phyloP scores from a whole-genome alignment of 768 basidiomycete genomes.

The Exidia glandulosa region DNA sequence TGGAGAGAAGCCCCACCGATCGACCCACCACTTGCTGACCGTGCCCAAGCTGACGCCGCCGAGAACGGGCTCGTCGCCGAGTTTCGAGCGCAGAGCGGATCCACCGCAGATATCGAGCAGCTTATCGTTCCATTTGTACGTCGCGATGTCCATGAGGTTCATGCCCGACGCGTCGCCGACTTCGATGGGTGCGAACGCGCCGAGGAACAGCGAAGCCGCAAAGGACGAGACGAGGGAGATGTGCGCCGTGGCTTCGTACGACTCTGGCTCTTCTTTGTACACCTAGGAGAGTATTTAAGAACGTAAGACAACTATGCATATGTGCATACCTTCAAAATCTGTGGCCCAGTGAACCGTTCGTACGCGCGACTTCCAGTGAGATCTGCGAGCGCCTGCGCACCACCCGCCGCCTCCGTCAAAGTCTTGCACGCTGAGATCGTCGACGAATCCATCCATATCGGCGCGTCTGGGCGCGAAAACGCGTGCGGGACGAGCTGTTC shows the following conservation, averaged over 20 bases:
- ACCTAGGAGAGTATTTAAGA: constrained; percentile 29
- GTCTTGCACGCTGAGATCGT: constrained; percentile 63
- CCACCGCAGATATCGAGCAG: constrained; percentile 63
- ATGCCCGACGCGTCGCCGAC: constrained; percentile 85
- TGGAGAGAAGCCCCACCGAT: constrained; percentile 63
- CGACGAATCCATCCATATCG: constrained; percentile 90
- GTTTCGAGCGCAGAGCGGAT: constrained; percentile 49
- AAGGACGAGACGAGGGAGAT: constrained; percentile 80
- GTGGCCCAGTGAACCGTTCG: constrained; percentile 79
- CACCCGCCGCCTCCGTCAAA: constrained; percentile 58
- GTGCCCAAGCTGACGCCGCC: constrained; percentile 59
- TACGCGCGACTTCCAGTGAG: constrained; percentile 76
- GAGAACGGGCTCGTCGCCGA: constrained; percentile 67
- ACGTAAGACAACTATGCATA: too few relatives aligned
- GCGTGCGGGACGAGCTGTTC: constrained; percentile 33
- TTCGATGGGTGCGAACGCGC: constrained; percentile 68
- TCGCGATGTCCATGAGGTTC: constrained; percentile 74
- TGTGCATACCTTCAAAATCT: constrained; percentile 57
- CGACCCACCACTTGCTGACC: constrained; percentile 58
- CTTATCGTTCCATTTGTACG: constrained; percentile 60
- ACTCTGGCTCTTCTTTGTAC: constrained; percentile 37
- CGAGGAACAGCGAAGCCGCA: constrained; percentile 72
- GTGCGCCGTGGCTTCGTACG: constrained; percentile 48
- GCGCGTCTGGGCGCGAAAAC: constrained; percentile 56
- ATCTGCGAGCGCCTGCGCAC: constrained; percentile 59